Evolutionary conservation across 768 basidiomycete genomes (phyloP), one percentile per base, ranked within the genome.

Genomic region (Rhodosporidiobolus sp.): DNA sequence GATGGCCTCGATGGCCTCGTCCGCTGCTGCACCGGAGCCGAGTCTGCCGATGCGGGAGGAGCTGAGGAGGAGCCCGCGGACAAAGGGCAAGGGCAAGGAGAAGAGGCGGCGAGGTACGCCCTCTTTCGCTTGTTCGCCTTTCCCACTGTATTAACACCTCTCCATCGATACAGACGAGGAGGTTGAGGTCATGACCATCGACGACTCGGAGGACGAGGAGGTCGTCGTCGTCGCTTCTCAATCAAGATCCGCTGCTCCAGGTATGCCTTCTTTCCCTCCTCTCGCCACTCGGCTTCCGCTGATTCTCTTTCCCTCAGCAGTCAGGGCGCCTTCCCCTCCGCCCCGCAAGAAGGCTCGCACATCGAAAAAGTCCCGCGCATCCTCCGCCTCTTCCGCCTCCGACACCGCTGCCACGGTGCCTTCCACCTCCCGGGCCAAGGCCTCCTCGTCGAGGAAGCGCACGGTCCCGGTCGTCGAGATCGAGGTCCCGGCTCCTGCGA

Each of bases 171-270:
- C 46, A 34, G 30, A 28, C 8, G 19, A 52, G 50, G 57, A 32
- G 26, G 4, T 8, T 34, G 65, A 26, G 26, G 30, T 35, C 10
- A 34, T 54, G 38, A 26, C 17, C 24, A 45, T 45, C 12, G n/a
- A 34, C 17, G 46, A n/a, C 53, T 63, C 67, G 43, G 67, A 69
- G 26, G 68, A 64, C 38, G 62, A 53, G 20, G 66, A 67, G n/a
- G 53, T 58, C 4, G 56, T 63, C 49, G 48, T 63, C n/a, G 34
- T 57, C 7, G 54, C 60, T 8, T 35, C 61, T 17, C 45, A 52
- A 5, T 9, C 46, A 56, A 5, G 48, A 55, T 12, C 49, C 11
- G 10, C 26, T 24, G 4, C 45, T 14, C 4, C 12, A 24, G 30
- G 22, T 26, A 10, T 7, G 53, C n/a, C n/a, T 54, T 30, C 56